Base-by-base conservation (phyloP, 192 early-diverging fungal genomes). In the Coemansia sp. region DNA sequence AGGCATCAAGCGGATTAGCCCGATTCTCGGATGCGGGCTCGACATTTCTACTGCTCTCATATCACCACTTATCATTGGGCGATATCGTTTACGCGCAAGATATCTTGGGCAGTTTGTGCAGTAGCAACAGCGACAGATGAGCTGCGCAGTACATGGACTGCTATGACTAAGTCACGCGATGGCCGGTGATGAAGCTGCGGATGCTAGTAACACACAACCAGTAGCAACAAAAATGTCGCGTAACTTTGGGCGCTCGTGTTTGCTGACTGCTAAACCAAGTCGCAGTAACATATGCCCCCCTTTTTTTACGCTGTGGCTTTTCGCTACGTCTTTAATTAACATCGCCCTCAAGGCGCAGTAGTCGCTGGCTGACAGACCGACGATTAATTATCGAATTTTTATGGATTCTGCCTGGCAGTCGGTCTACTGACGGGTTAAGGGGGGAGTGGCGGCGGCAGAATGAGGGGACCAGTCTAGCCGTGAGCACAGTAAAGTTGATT, bases 191-290 rank as follows among this genome's bases (percentile, higher is more conserved):
- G 46, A 50, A 20, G 51, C 51, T 55, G 51, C 51, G 51, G 51
- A 55, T 24, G 51, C 51, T 55, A 55, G 51, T 55, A 55, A 55
- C 20, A 55, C 27, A 12, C 51, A 1, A 55, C 24, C 51, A 55
- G 51, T 55, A 55, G 51, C 9, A 55, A 29, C 15, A 55, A 55
- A 15, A 6, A 55, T 13, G 27, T 11, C 24, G 24, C 51, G 51
- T 55, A 55, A 55, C 51, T 55, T 29, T 55, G 51, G 51, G 27
- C 24, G 3, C 24, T 55, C 51, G 29, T 55, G 24, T 55, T 55
- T 55, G 51, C 24, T 55, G 27, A 55, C 51, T 55, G 51, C 51
- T 55, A 55, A 55, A 19, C 24, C 24, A 24, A 10, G 51, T 29
- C 10, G 24, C 51, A 55, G 51, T 55, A 55, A 27, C 24, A 15